Base-by-base conservation (phyloP, 2,329 filamentous ascomycete genomes). In the Penicillium palitans region DNA sequence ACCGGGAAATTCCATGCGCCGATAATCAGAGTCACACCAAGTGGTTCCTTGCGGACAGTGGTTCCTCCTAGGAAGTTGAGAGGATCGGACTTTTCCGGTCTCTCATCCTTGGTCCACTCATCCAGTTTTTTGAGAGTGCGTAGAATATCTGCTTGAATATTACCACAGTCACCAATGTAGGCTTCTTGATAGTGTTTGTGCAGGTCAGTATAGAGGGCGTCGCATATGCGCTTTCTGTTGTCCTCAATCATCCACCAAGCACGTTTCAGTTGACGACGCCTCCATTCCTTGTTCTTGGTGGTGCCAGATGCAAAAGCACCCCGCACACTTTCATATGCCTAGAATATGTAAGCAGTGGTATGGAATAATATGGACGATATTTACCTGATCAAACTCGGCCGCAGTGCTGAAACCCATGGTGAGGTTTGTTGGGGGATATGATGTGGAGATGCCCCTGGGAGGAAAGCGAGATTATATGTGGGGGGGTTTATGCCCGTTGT, bases 1-100 rank as follows among this genome's bases (percentile, higher is more conserved):
- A 81, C 65, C 0, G 79, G 79, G 19, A 76, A 81, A 58, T 82
- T 81, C 79, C 79, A 81, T 2, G 79, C 71, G 0, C 76, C 74
- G 24, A 82, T 76, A 42, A 81, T 74, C 10, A 82, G 70, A 0
- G 72, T 70, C 1, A 80, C 74, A 6, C 79, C 80, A 3, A 76
- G 67, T 1, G 79, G 79, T 61, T 81, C 78, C 48, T 76, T 75
- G 12, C 76, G 73, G 15, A 81, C 60, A 24, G 70, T 66, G 0
- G 74, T 68, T 7, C 68, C 60, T 21, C 68, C 68, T 19, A 75
- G 56, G 2, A 67, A 66, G 31, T 72, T 72, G 13, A 77, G 37
- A 35, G 71, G 63, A 54, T 66, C 64, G 48, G 60, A 62, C 48
- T 51, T 61, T 44, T 53, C 64, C 58, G 66, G 65, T 52, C 54